Evolutionary conservation across 345 rosid species (phyloP), one percentile per base, ranked within the genome.

Genomic region (Turnera subulata): DNA sequence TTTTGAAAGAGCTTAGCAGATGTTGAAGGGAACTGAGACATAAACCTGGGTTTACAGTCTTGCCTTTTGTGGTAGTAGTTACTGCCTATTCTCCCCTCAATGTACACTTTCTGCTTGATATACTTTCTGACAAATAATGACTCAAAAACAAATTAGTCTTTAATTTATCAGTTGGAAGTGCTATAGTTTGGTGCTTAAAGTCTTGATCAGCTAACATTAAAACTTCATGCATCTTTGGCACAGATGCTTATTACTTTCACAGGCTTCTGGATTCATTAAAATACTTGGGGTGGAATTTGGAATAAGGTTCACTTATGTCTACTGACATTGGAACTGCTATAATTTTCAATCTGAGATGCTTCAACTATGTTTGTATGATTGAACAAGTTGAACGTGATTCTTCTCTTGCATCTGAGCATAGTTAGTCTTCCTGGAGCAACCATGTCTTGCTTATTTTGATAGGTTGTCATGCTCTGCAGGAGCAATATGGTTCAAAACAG

Each of bases 401-500:
- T 39, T 48, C 33, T 10, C 1, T 56, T 37, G n/a, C n/a, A n/a
- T 29, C 26, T 16, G 40, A 32, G 16, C 44, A 11, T 21, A 5
- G 23, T n/a, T 11, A 25, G 25, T 53, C 45, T 46, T 50, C 59
- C 26, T 52, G 58, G 33, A 19, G 11, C 48, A 29, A 16, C 10
- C 20, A 33, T 40, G 17, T 37, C 20, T 12, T 32, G 29, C 26
- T 12, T 63, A 15, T 26, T 61, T 58, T 77, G 48, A 67, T 62
- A 32, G 42, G 20, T 25, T 50, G 12, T 52, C 6, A 53, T 78
- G 57, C 63, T 66, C 67, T 72, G 72, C 82, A 84, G 96, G 96
- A 85, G 66, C 85, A 82, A 44, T 66, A 62, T 61, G 58, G 33
- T 63, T 50, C 78, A 38, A 82, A 59, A 55, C 84, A 67, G 64